These are phyloP conservation scores for Globisporangium iwayamae DNA, from an alignment of 352 stramenopile species.

Conservation along the genomic window DNA sequence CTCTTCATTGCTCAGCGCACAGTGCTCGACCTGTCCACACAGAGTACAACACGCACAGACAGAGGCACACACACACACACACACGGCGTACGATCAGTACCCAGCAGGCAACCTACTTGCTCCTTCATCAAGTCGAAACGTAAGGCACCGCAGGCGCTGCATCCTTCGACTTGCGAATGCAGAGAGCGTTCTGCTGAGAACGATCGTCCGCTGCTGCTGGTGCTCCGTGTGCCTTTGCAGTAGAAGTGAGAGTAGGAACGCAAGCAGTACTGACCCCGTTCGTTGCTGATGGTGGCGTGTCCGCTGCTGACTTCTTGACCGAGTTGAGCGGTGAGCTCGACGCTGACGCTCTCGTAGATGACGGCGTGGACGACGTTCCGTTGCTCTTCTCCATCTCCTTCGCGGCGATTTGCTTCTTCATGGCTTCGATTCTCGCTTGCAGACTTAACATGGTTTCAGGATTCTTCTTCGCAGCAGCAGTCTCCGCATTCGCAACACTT, in stretches of 20 bases:
- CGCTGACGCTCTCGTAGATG: conserved; percentile 10
- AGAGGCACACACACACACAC: neutral
- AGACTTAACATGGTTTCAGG: conserved; percentile 8
- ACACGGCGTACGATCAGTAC: conserved; percentile 9
- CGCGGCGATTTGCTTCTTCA: conserved; percentile 31
- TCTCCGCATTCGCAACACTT: neutral
- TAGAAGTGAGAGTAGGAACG: conserved; percentile 6
- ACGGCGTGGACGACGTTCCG: neutral
- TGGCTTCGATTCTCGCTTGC: conserved; percentile 20
- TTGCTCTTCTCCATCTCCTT: conserved; percentile 23
- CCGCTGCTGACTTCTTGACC: conserved; percentile 1
- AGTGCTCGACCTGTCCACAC: conserved; percentile 1
- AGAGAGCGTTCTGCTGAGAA: neutral
- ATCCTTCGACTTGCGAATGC: conserved; percentile 6
- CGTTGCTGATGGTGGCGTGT: neutral
- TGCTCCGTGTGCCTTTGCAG: conserved; percentile 4
- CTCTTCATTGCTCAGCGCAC: conserved; percentile 34
- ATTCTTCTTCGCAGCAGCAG: neutral
- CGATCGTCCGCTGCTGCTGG: conserved; percentile 6
- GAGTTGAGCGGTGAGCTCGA: conserved; percentile 5
- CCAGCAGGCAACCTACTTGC: conserved; percentile 1
- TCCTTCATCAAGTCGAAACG: conserved; percentile 3
- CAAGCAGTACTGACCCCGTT: conserved; percentile 16
- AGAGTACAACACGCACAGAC: conserved; percentile 6
- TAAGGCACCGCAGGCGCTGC: conserved; percentile 7